Evolutionary conservation across 1,284 basidiomycete species (phyloP).

Genomic region (Spongispora temasekensis): DNA sequence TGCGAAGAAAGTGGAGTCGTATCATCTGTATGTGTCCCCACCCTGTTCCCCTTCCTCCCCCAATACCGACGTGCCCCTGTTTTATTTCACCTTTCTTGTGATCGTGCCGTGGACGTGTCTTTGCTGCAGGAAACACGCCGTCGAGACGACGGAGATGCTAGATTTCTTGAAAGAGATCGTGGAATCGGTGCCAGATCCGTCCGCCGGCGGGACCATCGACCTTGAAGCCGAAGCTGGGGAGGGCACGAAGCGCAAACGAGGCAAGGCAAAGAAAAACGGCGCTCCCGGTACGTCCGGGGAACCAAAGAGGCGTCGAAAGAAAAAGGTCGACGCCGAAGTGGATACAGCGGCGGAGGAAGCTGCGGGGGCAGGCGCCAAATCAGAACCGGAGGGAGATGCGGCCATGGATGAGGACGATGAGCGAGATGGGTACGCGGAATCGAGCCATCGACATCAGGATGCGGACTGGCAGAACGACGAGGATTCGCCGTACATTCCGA

Average conservation of each 20-base stretch:
- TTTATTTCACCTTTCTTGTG: background rate
- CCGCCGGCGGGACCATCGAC: conserved; percentile 74
- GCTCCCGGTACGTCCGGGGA: conserved; percentile 29
- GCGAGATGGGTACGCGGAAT: conserved; percentile 24
- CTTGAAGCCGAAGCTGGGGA: conserved; percentile 62
- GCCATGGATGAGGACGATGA: conserved; percentile 41
- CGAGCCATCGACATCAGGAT: conserved; percentile 28
- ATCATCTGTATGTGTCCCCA: conserved; percentile 80
- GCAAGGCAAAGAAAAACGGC: conserved; percentile 53
- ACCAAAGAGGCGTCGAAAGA: conserved; percentile 42
- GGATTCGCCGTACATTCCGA: conserved; percentile 35
- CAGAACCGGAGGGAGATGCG: conserved; percentile 33
- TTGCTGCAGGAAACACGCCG: conserved; percentile 82
- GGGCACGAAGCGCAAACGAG: conserved; percentile 52
- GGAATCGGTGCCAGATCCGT: conserved; percentile 87
- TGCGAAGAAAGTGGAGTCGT: conserved; percentile 89
- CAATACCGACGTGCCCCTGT: background rate
- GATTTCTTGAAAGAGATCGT: conserved; percentile 97
- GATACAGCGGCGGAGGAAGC: conserved; percentile 32
- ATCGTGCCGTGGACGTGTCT: background rate
- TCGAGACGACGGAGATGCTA: conserved; percentile 86
- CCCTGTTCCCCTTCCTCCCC: background rate
- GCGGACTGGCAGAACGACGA: conserved; percentile 30
- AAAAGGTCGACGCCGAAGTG: conserved; percentile 39
- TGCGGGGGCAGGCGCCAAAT: conserved; percentile 30